A percentile compares a stretch with the other conserved stretches of the same genome.
Conservation (phyloP, 345 rosid genomes). For the Arabis hirsuta region DNA sequence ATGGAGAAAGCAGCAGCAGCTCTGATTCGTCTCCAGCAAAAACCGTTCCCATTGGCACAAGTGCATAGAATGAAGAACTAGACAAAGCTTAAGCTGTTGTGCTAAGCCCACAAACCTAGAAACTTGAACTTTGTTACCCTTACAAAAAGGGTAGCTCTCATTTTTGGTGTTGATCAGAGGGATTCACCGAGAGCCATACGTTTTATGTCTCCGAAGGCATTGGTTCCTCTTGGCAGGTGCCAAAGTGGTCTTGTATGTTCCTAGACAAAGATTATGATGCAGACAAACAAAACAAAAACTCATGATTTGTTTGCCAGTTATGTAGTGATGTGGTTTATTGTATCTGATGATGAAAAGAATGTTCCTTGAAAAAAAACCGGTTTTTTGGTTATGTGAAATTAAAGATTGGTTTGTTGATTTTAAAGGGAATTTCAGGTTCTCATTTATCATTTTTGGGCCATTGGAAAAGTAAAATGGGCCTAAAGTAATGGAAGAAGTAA, state of each 20-base stretch:
- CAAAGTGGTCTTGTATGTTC: constrained; percentile 6
- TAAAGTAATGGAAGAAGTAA: neutral
- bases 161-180: constrained; percentile 46
- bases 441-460: constrained; percentile 16
- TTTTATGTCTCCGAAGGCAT: constrained; percentile 53
- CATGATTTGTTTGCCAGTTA: constrained; percentile 32
- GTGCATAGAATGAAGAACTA: constrained; percentile 61
- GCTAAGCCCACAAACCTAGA: constrained; percentile 27
- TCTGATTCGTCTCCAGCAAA: constrained; percentile 50
- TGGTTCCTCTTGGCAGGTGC: constrained; percentile 44
- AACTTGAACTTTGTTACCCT: constrained; percentile 35
- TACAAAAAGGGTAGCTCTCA: constrained; percentile 38
- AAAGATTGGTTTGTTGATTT: constrained; percentile 33
- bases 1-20: constrained; percentile 50
- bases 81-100: constrained; percentile 31
- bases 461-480: constrained; percentile 33
- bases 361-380: constrained; percentile 5
- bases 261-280: constrained; percentile 33
- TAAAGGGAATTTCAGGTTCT: neutral
- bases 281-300: constrained; percentile 22
- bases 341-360: constrained; percentile 37
- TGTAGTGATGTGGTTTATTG: constrained; percentile 44
- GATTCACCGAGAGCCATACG: constrained; percentile 40
- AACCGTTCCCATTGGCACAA: constrained; percentile 53
- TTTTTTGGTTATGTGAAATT: constrained; percentile 34